Conservation (phyloP, 768 basidiomycete genomes). For the Serendipita sp. region DNA sequence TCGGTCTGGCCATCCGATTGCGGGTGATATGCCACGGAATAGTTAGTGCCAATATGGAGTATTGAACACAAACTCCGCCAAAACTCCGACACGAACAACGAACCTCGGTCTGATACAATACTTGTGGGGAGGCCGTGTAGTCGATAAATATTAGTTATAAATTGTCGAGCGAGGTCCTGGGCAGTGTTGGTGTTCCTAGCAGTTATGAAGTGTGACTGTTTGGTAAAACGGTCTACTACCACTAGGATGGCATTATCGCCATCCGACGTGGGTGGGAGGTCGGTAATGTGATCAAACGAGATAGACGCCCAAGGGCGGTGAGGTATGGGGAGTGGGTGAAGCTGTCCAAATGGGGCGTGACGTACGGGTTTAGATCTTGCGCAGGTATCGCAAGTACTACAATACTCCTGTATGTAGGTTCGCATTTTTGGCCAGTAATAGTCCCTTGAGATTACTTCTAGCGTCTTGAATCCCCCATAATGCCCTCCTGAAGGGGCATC, state of each 20-base stretch:
- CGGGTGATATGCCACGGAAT: conserved; percentile 29
- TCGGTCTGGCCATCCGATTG: conserved; percentile 27
- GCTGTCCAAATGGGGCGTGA: conserved; percentile 13
- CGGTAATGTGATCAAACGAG: conserved; percentile 16
- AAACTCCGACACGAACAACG: background rate
- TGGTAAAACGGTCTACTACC: conserved; percentile 13
- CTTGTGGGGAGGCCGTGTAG: conserved; percentile 5
- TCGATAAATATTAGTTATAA: background rate
- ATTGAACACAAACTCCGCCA: conserved; percentile 11
- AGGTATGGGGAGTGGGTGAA: conserved; percentile 18
- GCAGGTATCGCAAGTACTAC: background rate
- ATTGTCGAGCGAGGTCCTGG: background rate
- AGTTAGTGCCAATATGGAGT: conserved; percentile 13
- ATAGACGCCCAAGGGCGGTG: conserved; percentile 15
- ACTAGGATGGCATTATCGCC: conserved; percentile 13
- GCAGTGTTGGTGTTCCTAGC: background rate
- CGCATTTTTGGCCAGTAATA: conserved; percentile 1
- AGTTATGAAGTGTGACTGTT: conserved; percentile 11
- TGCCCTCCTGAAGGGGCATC: background rate
- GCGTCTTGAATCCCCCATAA: background rate
- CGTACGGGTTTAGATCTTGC: background rate
- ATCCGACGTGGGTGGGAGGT: conserved; percentile 14
- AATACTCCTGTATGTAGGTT: background rate
- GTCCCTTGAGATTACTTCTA: background rate
- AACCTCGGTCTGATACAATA: background rate